Percentiles rank a stretch among this genome's conserved stretches.
Conservation (phyloP, 1,284 basidiomycete genomes). For the Naganishia sp. region DNA sequence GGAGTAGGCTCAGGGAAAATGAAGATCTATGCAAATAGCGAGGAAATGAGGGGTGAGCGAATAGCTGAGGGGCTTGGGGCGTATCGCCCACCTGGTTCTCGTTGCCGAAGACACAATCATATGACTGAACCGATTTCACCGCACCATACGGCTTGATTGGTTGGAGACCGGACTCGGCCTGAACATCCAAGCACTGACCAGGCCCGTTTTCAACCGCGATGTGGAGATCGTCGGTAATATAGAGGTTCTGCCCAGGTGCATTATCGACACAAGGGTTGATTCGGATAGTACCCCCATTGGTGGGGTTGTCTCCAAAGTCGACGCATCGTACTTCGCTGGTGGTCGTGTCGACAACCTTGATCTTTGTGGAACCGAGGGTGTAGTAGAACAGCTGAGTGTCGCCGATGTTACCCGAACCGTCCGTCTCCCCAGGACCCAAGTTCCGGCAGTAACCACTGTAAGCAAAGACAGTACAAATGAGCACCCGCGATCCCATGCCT, state of each 20-base stretch:
- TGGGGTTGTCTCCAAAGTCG: slow-evolving; percentile 11
- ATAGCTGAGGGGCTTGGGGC: too few species aligned
- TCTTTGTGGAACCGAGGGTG: not conserved
- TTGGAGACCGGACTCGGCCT: slow-evolving; percentile 10
- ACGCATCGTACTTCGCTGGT: not conserved
- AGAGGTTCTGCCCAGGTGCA: slow-evolving; percentile 28
- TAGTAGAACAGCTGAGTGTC: slow-evolving; percentile 6
- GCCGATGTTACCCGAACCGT: not conserved
- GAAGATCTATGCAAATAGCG: too few species aligned
- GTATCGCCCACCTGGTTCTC: slow-evolving; percentile 30
- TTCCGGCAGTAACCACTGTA: not conserved
- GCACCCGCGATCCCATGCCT: not conserved
- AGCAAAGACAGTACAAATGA: not conserved
- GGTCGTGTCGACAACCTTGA: not conserved
- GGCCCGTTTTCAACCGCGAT: slow-evolving; percentile 24
- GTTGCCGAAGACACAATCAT: slow-evolving; percentile 8
- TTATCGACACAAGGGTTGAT: slow-evolving; percentile 30
- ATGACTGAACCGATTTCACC: slow-evolving; percentile 8
- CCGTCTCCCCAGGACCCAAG: not conserved
- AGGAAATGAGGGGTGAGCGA: too few species aligned
- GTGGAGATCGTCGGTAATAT: slow-evolving; percentile 24
- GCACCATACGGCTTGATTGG: slow-evolving; percentile 12
- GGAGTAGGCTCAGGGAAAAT: too few species aligned
- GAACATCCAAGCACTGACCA: slow-evolving; percentile 9
- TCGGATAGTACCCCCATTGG: slow-evolving; percentile 32